Base-by-base conservation (phyloP, 75 land plant genomes). In the Azolla pinnata region DNA sequence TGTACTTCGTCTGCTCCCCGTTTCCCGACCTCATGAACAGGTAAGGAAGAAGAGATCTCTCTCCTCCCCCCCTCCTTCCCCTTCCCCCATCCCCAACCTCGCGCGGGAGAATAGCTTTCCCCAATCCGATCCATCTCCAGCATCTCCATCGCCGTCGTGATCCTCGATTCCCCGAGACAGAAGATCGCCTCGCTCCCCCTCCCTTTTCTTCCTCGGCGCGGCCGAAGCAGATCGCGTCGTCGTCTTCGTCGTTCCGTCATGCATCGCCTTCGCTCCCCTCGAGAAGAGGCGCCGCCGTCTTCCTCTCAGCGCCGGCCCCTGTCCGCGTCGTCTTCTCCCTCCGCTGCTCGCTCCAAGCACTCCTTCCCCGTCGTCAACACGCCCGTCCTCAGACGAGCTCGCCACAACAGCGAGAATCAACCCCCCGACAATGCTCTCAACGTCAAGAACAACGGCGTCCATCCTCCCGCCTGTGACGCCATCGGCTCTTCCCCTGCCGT, bases 371-470 rank as follows among this genome's bases (percentile, higher is more conserved):
- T 52, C 14, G 54, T 52, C 26, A 52, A 52, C 14, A 52, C 54
- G 2, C 54, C 54, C 24, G 54, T 52, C 26, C 24, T 52, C 29
- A 35, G 73, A 26, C 55, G 60, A 62, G 34, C 61, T 32, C 60
- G 67, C 0, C 52, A 30, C 0, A 70, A 70, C 44, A 51, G 61
- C 35, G 73, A 70, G 54, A 70, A 70, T 57, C 54, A 59, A 4
- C 73, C 73, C 19, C 73, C 73, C 1, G 67, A 63, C 4, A 45
- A 14, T 40, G 38, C 21, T 30, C 18, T 19, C 16, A 61, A 60
- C 44, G 64, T 67, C 27, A 19, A 21, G 62, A 45, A 7, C n/a
- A 44, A 2, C 18, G 14, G 66, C 0, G n/a, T n/a, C n/a, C n/a
- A n/a, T n/a, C n/a, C n/a, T n/a, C 54, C 21, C 5, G 25, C 42